Conservation (phyloP, 192 early-diverging fungal species). For the Borealophlyctis nickersoniae region DNA sequence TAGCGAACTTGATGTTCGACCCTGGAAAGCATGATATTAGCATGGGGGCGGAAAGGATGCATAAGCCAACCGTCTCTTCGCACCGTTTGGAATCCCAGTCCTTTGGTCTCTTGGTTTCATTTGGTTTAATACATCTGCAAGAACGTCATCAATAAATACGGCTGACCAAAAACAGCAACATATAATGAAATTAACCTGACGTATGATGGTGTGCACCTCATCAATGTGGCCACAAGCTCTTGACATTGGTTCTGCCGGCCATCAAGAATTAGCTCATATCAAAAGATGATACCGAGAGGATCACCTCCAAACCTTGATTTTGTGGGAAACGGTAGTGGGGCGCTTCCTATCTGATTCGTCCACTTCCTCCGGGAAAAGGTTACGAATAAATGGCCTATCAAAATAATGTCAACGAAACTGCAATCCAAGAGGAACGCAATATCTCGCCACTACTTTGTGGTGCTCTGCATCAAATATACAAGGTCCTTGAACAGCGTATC, state of each 20-base stretch:
- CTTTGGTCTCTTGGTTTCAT: conserved; percentile 86
- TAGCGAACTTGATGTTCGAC: conserved; percentile 98
- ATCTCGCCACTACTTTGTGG: conserved; percentile 36
- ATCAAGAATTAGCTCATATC: background rate
- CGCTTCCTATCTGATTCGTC: conserved; percentile 88
- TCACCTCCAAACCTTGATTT: conserved; percentile 77
- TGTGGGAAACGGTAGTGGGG: conserved; percentile 96
- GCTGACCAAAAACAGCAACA: conserved; percentile 7
- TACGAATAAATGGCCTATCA: conserved; percentile 68
- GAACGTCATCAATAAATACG: conserved; percentile 6
- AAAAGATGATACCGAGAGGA: conserved; percentile 24
- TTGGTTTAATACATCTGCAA: conserved; percentile 86
- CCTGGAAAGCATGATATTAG: conserved; percentile 31
- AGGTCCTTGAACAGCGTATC: conserved; percentile 93
- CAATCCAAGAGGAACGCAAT: background rate
- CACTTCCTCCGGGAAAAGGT: conserved; percentile 87
- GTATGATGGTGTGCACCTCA: conserved; percentile 93
- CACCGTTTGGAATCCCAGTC: conserved; percentile 83
- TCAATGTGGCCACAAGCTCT: conserved; percentile 88
- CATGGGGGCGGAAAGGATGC: background rate
- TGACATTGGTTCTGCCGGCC: conserved; percentile 47
- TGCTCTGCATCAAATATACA: conserved; percentile 78
- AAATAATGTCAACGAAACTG: background rate
- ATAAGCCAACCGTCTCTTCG: background rate
- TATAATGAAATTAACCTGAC: conserved; percentile 54